These are phyloP conservation scores for Epichloe glyceriae DNA, from an alignment of 2,329 filamentous ascomycete genomes.

Conservation along the genomic window DNA sequence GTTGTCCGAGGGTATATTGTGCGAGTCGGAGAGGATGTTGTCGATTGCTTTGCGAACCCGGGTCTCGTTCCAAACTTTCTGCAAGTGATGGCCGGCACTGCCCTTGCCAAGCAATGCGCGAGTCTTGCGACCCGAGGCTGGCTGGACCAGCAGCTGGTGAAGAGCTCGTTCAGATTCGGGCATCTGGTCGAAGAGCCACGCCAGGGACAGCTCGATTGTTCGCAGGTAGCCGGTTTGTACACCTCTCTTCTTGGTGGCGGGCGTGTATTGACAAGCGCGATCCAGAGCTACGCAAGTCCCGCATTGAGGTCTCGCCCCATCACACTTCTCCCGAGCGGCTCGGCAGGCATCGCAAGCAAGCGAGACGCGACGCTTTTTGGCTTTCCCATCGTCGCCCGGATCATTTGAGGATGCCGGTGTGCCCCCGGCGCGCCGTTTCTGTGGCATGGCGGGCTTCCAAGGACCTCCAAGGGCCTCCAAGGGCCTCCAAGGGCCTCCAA, in stretches of 20 bases:
- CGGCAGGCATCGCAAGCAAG: slow-evolving; percentile 58
- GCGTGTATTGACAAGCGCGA: slow-evolving; percentile 57
- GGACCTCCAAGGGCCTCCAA: too few species aligned
- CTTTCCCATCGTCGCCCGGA: neutral
- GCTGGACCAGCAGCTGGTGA: slow-evolving; percentile 36
- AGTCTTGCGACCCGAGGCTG: slow-evolving; percentile 26
- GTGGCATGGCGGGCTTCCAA: slow-evolving; percentile 21
- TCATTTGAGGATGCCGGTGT: neutral
- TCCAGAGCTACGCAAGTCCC: slow-evolving; percentile 52
- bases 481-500: too few species aligned
- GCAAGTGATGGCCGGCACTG: slow-evolving; percentile 40
- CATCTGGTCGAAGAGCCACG: slow-evolving; percentile 51
- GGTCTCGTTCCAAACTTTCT: slow-evolving; percentile 51
- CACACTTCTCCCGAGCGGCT: slow-evolving; percentile 57
- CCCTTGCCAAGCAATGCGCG: slow-evolving; percentile 38
- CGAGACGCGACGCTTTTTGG: slow-evolving; percentile 52
- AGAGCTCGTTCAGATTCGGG: slow-evolving; percentile 46
- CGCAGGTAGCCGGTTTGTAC: slow-evolving; percentile 71
- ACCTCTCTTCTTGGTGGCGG: slow-evolving; percentile 62
- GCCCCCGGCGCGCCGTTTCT: slow-evolving; percentile 21
- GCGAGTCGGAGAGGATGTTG: slow-evolving; percentile 39
- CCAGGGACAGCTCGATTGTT: slow-evolving; percentile 55
- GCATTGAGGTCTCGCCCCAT: slow-evolving; percentile 54
- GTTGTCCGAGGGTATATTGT: slow-evolving; percentile 19
- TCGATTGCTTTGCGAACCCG: slow-evolving; percentile 50